Evolutionary conservation across 75 land plant genomes (phyloP).

Genomic region (Azolla pinnata): DNA sequence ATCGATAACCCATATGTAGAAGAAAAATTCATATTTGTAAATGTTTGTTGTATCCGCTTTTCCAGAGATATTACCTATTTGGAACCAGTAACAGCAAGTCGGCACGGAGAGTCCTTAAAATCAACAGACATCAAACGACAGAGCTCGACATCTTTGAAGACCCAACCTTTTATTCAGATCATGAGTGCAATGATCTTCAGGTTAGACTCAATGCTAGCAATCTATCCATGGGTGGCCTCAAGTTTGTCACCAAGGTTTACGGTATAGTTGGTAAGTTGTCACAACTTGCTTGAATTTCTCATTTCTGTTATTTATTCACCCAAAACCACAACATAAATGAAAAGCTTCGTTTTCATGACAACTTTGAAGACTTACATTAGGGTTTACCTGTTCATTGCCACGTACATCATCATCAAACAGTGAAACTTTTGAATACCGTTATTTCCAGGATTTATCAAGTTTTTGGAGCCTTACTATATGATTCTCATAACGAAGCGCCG

Average conservation of each 20-base stretch:
- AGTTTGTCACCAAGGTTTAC: slow-evolving; percentile 75
- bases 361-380: too few relatives aligned
- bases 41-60: not conserved
- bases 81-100: slow-evolving; percentile 53
- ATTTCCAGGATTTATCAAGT: slow-evolving; percentile 67
- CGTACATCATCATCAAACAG: too few relatives aligned
- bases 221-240: slow-evolving; percentile 64
- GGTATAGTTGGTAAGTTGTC: slow-evolving; percentile 82
- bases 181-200: slow-evolving; percentile 45
- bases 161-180: slow-evolving; percentile 47
- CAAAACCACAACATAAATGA: too few relatives aligned
- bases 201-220: slow-evolving; percentile 65
- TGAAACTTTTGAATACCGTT: too few relatives aligned
- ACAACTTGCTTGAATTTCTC: too few relatives aligned
- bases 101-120: slow-evolving; percentile 61
- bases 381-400: too few relatives aligned
- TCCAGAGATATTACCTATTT: slow-evolving; percentile 70
- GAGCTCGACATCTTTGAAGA: slow-evolving; percentile 69
- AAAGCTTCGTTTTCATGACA: too few relatives aligned
- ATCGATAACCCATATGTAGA: not conserved
- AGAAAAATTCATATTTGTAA: slow-evolving; percentile 2
- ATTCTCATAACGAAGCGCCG: slow-evolving; percentile 59
- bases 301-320: too few relatives aligned
- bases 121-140: slow-evolving; percentile 47
- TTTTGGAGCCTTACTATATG: slow-evolving; percentile 79